Conservation (phyloP, 176 grass and related monocot species). For the Dendrocalamus sinicus region DNA sequence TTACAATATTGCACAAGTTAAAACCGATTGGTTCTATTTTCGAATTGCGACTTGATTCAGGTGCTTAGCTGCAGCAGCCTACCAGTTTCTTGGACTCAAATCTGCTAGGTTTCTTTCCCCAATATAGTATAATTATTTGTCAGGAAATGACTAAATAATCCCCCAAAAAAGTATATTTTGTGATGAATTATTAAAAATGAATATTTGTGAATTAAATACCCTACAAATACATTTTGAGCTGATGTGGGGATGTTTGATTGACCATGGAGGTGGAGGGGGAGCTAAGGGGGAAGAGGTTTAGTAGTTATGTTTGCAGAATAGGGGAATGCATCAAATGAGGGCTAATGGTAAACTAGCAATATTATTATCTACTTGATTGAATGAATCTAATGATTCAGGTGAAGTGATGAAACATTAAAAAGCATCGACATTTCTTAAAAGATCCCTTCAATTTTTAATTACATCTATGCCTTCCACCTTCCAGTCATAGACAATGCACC, state of each 20-base stretch:
- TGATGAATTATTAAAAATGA: background rate
- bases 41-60: background rate
- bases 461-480: background rate
- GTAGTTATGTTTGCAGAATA: background rate
- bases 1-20: background rate
- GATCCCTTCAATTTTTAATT: background rate
- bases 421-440: background rate
- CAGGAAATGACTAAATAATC: background rate
- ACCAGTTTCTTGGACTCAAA: background rate
- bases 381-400: background rate
- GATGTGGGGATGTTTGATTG: background rate
- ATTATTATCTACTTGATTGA: background rate
- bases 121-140: no score
- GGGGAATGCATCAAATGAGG: background rate
- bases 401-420: background rate
- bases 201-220: background rate
- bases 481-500: background rate
- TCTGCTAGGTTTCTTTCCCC: background rate
- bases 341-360: background rate
- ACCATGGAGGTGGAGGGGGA: background rate
- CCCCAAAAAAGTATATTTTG: background rate
- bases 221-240: background rate
- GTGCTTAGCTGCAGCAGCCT: background rate
- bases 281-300: background rate
- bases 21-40: background rate